These are phyloP conservation scores for Penicillium rolfsii DNA, from an alignment of 2,329 filamentous ascomycete species.

Conservation along the genomic window DNA sequence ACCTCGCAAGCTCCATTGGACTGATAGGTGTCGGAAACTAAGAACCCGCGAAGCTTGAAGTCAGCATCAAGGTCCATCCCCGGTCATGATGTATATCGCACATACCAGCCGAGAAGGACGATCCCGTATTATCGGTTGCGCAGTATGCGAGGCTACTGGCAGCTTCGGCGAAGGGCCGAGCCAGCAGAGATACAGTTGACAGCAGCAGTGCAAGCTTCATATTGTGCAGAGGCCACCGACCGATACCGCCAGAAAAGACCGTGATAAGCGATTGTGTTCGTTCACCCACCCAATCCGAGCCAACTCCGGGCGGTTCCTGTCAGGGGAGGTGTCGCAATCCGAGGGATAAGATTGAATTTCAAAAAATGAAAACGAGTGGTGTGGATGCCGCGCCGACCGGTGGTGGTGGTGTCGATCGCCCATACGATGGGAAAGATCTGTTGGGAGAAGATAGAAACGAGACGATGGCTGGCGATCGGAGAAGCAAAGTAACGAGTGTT, in stretches of 20 bases:
- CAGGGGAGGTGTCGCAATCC: slow-evolving; percentile 3
- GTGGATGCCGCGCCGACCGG: slow-evolving; percentile 19
- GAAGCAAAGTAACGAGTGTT: neutral
- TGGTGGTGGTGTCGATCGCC: slow-evolving; percentile 19
- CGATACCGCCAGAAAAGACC: neutral
- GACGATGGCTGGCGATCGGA: slow-evolving; percentile 4
- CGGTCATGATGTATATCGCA: slow-evolving; percentile 4
- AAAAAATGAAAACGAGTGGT: neutral
- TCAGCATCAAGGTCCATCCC: slow-evolving; percentile 9
- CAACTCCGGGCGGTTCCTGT: neutral
- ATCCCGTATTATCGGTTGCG: slow-evolving; percentile 51
- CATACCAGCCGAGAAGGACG: slow-evolving; percentile 43
- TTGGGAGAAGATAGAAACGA: slow-evolving; percentile 1
- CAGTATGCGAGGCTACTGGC: slow-evolving; percentile 43
- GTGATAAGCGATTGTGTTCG: slow-evolving; percentile 3
- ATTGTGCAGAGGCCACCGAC: slow-evolving; percentile 6
- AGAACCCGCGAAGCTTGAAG: neutral
- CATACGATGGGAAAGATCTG: neutral
- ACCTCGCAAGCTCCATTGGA: slow-evolving; percentile 50
- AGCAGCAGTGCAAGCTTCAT: slow-evolving; percentile 31
- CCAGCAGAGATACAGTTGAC: slow-evolving; percentile 32
- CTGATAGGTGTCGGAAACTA: slow-evolving; percentile 47
- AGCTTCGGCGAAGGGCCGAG: slow-evolving; percentile 25
- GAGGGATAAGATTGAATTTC: neutral
- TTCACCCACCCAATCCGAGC: neutral